phyloP scores from a whole-genome alignment of 768 basidiomycete species.

The Xerocomus spinulosus region DNA sequence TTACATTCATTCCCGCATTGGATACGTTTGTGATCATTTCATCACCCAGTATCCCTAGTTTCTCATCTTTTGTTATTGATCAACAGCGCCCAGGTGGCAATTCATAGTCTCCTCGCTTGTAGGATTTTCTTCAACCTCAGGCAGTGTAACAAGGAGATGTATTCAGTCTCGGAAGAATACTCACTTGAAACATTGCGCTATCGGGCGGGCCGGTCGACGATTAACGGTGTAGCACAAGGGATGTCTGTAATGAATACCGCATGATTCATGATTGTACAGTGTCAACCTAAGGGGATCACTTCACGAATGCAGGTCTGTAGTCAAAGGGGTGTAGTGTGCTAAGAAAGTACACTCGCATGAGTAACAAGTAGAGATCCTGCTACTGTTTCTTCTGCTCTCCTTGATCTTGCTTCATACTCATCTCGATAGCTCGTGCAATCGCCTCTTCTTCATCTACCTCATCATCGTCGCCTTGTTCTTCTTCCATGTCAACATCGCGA shows the following conservation, averaged over 20 bases:
- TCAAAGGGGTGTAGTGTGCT: slow-evolving; percentile 3
- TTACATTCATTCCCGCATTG: slow-evolving; percentile 12
- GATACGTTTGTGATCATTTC: slow-evolving; percentile 20
- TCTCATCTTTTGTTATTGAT: slow-evolving; percentile 6
- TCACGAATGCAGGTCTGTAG: neutral
- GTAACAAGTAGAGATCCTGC: neutral
- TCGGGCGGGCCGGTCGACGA: neutral
- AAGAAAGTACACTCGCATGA: slow-evolving; percentile 1
- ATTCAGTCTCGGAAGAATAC: neutral
- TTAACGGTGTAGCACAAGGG: neutral
- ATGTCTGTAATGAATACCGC: neutral
- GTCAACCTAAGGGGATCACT: slow-evolving; percentile 20
- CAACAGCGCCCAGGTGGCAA: slow-evolving; percentile 25
- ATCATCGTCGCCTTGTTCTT: slow-evolving; percentile 56
- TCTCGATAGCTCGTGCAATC: slow-evolving; percentile 85
- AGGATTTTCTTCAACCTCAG: slow-evolving; percentile 29
- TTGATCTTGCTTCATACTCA: slow-evolving; percentile 79
- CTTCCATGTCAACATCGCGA: slow-evolving; percentile 48
- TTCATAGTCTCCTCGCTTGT: slow-evolving; percentile 24
- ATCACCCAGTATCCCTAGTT: neutral
- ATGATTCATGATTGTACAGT: neutral
- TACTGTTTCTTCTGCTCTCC: slow-evolving; percentile 37
- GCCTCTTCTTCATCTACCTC: slow-evolving; percentile 82
- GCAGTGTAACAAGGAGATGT: slow-evolving; percentile 8
- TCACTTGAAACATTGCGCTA: slow-evolving; percentile 9